Conservation (phyloP, 805 yeast species). For the Metschnikowia drakensbergensis region DNA sequence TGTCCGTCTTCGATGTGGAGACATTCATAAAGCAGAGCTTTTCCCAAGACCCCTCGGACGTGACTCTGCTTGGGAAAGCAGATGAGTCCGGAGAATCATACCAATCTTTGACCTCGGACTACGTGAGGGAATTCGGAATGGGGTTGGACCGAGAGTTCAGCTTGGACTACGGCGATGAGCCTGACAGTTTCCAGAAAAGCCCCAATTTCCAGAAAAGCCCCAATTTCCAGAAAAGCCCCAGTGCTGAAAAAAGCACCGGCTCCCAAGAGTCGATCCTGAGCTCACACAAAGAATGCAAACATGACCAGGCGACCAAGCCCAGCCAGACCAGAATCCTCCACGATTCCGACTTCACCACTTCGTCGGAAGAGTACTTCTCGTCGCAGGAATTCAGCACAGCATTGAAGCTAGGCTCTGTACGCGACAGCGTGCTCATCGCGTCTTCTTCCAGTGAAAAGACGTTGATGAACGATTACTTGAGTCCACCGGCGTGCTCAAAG, state of each 20-base stretch:
- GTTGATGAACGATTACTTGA: constrained; percentile 10
- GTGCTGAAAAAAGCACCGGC: too few relatives aligned
- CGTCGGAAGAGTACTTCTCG: constrained; percentile 35
- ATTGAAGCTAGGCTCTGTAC: constrained; percentile 11
- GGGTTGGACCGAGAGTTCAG: constrained; percentile 22
- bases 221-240: too few relatives aligned
- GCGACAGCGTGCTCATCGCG: not conserved
- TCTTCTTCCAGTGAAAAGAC: constrained; percentile 18
- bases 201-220: too few relatives aligned
- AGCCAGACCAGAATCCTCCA: not conserved
- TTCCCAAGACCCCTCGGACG: not conserved
- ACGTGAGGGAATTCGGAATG: constrained; percentile 26
- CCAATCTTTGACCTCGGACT: constrained; percentile 27
- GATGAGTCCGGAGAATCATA: constrained; percentile 17
- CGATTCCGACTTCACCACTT: constrained; percentile 14
- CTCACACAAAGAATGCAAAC: too few relatives aligned
- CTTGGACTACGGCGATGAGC: constrained; percentile 7
- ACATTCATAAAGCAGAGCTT: constrained; percentile 2
- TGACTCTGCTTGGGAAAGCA: not conserved
- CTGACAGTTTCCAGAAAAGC: not conserved
- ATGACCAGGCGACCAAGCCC: too few relatives aligned
- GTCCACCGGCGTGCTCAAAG: not conserved
- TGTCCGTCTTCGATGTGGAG: constrained; percentile 8
- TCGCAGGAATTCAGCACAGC: constrained; percentile 26
- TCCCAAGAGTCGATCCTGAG: too few relatives aligned